Evolutionary conservation across 805 yeast genomes (phyloP), one percentile per base, ranked within the genome.

Genomic region (Kuraishia ogatae): DNA sequence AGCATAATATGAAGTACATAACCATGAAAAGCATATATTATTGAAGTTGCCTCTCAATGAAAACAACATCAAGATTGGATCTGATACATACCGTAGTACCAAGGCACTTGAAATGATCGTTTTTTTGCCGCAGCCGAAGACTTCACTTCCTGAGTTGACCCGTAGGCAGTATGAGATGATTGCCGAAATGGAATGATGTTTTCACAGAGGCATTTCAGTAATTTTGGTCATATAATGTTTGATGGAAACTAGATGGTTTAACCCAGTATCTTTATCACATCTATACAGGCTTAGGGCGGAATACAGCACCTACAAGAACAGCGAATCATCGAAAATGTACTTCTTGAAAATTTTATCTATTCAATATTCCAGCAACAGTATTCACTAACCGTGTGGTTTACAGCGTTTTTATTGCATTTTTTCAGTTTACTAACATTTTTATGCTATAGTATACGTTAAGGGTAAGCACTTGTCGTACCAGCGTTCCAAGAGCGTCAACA

Each of bases 391-490:
- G n/a, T 35, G 4, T 35, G 3, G 43, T 15, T 22, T 47, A 3
- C n/a, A n/a, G n/a, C n/a, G 19, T 47, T 22, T 47, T 47, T 47
- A 22, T 47, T 22, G 24, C 8, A 20, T 47, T 47, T 20, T 21
- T 21, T 48, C 26, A 51, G 24, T 39, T 47, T 21, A 28, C 76
- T 62, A 51, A 23, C 50, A 65, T 64, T 62, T 61, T 75, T 10
- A 10, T 26, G 11, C 17, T 49, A 22, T 24, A 89, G 96, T 94
- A 83, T 94, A 94, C 97, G 98, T 94, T 81, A 94, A 93, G 87
- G 99, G 98, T 82, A 94, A 93, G 87, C 99, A 94, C 88, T 77
- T 94, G 75, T 92, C 97, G 71, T 94, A 93, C 96, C 98, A 94
- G 85, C 96, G 99, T 84, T 91, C 97, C 71, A 94, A 94, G 91